phyloP scores from a whole-genome alignment of 768 basidiomycete genomes.

The Termitomyces sp. region DNA sequence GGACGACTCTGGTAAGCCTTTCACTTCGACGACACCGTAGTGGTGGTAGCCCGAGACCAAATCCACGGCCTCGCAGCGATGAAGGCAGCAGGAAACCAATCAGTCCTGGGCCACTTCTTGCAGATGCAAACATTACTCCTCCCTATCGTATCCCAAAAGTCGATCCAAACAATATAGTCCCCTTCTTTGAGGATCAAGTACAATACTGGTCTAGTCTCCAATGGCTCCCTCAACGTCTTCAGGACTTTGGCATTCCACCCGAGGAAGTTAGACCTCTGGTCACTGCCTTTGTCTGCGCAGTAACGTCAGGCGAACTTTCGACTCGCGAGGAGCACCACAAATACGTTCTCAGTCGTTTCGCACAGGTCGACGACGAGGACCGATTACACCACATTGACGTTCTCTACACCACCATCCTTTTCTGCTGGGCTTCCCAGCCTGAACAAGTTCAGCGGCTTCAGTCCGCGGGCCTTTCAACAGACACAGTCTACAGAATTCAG shows the following conservation, averaged over 20 bases:
- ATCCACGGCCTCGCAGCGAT: neutral
- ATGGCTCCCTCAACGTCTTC: constrained; percentile 33
- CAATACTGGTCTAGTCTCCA: constrained; percentile 31
- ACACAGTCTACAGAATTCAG: constrained; percentile 33
- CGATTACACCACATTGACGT: constrained; percentile 32
- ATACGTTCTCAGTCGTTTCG: constrained; percentile 41
- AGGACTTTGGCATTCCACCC: constrained; percentile 43
- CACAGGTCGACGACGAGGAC: constrained; percentile 22
- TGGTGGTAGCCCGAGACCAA: neutral
- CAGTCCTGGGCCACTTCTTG: neutral
- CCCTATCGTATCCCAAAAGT: neutral
- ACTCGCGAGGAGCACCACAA: constrained; percentile 21
- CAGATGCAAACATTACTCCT: neutral
- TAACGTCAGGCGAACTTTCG: constrained; percentile 30
- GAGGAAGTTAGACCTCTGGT: constrained; percentile 37
- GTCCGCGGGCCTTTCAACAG: constrained; percentile 19
- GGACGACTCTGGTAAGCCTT: constrained; percentile 6
- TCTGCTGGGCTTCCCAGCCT: constrained; percentile 46
- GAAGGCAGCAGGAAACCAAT: neutral
- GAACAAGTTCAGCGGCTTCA: constrained; percentile 19
- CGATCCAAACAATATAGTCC: constrained; percentile 18
- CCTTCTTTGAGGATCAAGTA: constrained; percentile 33
- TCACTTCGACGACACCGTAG: constrained; percentile 4
- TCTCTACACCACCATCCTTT: constrained; percentile 50
- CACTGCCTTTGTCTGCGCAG: constrained; percentile 31